Evolutionary conservation across 257 asterid species (phyloP), one percentile per base, ranked within the genome.

Genomic region (Thymus quinquecostatus): DNA sequence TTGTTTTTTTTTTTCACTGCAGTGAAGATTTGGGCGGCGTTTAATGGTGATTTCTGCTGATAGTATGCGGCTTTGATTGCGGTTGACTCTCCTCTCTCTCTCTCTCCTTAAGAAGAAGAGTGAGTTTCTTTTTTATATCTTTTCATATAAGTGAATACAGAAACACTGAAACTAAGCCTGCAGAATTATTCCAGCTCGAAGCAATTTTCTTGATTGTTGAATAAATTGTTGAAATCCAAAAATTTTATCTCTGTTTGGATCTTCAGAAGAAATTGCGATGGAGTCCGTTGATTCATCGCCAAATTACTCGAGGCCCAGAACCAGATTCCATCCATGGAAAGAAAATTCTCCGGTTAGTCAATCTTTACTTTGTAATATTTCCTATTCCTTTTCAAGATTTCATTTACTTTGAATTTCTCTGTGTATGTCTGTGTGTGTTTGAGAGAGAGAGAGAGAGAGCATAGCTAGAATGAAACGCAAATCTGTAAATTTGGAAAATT

Each of bases 241-340:
- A 21, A 66, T 79, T 56, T 54, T 36, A 47, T 68, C 74, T 44
- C 43, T 8, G 80, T 4, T 30, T 74, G 79, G 78, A 70, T 65
- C 72, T 14, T 58, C 72, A 73, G 59, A 10, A 44, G 59, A 70
- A 21, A 59, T 66, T 54, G 12, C 40, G 71, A 81, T 82, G 81
- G 82, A 82, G 75, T 85, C 85, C 65, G 66, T 78, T 57, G 88
- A 83, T 83, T 82, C 89, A 69, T 78, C 89, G 1, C 92, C 89
- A 63, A 77, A 85, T 85, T 79, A 68, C n/a, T 68, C 55, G 79
- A 81, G 66, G 75, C 65, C 82, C 32, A 77, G 85, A 6, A 68
- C 48, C 76, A 79, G 84, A 68, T 83, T 69, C 61, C 76, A 74
- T 74, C 79, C 84, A 49, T 86, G 79, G 74, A 82, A 77, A 70